Evolutionary conservation across 139 green algal species (phyloP).

Genomic region (Volvox africanus): DNA sequence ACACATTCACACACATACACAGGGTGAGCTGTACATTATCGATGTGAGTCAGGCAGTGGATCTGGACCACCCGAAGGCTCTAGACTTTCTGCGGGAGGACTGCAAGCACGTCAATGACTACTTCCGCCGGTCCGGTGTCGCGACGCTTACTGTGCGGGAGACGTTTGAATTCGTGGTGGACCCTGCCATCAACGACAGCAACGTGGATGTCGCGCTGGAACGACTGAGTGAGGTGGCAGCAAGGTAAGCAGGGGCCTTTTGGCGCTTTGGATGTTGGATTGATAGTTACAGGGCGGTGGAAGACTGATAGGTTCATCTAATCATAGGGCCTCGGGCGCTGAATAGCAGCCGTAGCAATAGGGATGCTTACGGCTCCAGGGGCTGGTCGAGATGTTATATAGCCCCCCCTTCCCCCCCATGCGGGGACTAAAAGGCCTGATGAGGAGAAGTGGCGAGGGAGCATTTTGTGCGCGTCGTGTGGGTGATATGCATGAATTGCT

Average conservation of each 20-base stretch:
- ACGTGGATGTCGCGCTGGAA: conserved; percentile 88
- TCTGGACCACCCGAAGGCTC: conserved; percentile 95
- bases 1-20: neutral
- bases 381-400: too few species aligned
- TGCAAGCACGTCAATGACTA: conserved; percentile 94
- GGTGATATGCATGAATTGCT: too few species aligned
- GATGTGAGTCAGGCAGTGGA: conserved; percentile 98
- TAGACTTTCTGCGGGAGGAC: conserved; percentile 98
- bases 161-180: conserved; percentile 99
- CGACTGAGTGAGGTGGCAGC: conserved; percentile 75
- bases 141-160: conserved; percentile 88
- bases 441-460: too few species aligned
- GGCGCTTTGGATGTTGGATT: too few species aligned
- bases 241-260: conserved; percentile 68
- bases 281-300: too few species aligned
- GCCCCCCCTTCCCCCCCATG: too few species aligned
- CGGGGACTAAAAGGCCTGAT: too few species aligned
- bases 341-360: too few species aligned
- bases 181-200: conserved; percentile 83
- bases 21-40: conserved; percentile 89
- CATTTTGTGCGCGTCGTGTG: too few species aligned
- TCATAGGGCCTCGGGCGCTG: too few species aligned
- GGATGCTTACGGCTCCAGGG: too few species aligned
- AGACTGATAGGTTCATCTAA: too few species aligned
- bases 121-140: conserved; percentile 84